These are phyloP conservation scores for Podaxis pistillaris DNA, from an alignment of 768 basidiomycete genomes.

Conservation along the genomic window DNA sequence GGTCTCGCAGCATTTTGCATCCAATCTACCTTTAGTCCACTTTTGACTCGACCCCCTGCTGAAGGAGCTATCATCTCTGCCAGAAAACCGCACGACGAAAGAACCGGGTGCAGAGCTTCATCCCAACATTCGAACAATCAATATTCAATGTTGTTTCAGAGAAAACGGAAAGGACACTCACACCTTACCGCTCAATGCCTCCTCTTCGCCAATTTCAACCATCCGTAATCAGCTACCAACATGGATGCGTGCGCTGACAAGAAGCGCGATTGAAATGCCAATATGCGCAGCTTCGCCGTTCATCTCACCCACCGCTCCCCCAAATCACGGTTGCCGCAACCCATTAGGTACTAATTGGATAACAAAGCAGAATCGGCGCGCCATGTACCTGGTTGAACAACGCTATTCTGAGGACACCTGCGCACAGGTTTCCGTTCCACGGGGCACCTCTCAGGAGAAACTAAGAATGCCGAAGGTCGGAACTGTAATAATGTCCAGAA, in stretches of 20 bases:
- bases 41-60: background rate
- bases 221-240: background rate
- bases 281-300: background rate
- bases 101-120: background rate
- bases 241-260: background rate
- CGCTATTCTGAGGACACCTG: background rate
- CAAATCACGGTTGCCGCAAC: background rate
- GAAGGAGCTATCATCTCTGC: background rate
- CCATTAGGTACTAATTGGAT: background rate
- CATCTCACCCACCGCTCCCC: slow-evolving; percentile 1
- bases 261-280: background rate
- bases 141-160: background rate
- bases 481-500: background rate
- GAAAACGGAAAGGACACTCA: background rate
- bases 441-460: background rate
- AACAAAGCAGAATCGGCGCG: slow-evolving; percentile 1
- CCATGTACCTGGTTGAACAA: slow-evolving; percentile 2
- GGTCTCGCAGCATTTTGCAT: background rate
- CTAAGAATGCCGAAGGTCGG: background rate
- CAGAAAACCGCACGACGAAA: background rate
- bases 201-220: background rate
- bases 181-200: background rate
- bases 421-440: background rate
- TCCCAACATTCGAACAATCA: background rate
- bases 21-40: background rate